phyloP scores from a whole-genome alignment of 2,329 filamentous ascomycete genomes.

The Claviceps capensis region DNA sequence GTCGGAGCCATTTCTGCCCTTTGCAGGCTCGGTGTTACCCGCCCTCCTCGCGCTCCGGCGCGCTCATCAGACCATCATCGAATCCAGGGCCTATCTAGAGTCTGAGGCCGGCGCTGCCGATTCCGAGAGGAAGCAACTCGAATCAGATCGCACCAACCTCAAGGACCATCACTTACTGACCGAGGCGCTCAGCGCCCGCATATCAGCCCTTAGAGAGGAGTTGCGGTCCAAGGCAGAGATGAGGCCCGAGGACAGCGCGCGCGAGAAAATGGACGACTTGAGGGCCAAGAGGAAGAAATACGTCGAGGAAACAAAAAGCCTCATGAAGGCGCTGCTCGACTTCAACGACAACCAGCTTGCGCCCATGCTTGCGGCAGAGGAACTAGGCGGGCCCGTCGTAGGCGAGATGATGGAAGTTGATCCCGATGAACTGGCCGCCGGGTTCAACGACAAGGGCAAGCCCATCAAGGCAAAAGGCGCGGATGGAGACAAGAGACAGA shows the following conservation, averaged over 20 bases:
- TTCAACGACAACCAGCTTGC: constrained; percentile 63
- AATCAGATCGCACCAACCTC: constrained; percentile 35
- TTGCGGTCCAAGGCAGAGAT: constrained; percentile 43
- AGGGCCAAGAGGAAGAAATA: constrained; percentile 44
- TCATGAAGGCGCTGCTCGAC: constrained; percentile 50
- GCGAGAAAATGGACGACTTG: constrained; percentile 48
- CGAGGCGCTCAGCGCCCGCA: constrained; percentile 39
- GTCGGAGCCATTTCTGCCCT: constrained; percentile 51
- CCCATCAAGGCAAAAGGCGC: constrained; percentile 32
- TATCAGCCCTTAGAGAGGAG: constrained; percentile 43
- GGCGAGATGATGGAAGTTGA: constrained; percentile 56
- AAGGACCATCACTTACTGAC: constrained; percentile 43
- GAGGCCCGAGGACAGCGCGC: constrained; percentile 45
- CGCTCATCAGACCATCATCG: constrained; percentile 48
- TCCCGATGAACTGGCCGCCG: constrained; percentile 43
- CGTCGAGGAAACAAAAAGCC: constrained; percentile 42
- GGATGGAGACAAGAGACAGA: constrained; percentile 37
- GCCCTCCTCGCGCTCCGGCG: constrained; percentile 57
- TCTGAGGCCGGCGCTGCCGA: constrained; percentile 29
- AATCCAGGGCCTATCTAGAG: constrained; percentile 47
- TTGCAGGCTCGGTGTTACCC: constrained; percentile 53
- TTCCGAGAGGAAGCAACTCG: constrained; percentile 31
- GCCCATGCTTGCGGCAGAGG: constrained; percentile 67
- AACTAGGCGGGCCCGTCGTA: constrained; percentile 69
- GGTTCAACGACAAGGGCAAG: constrained; percentile 47